Percentiles rank a stretch among this genome's conserved stretches.
Conservation (phyloP, 1,139 yeast genomes). For the Geotrichum restrictum region DNA sequence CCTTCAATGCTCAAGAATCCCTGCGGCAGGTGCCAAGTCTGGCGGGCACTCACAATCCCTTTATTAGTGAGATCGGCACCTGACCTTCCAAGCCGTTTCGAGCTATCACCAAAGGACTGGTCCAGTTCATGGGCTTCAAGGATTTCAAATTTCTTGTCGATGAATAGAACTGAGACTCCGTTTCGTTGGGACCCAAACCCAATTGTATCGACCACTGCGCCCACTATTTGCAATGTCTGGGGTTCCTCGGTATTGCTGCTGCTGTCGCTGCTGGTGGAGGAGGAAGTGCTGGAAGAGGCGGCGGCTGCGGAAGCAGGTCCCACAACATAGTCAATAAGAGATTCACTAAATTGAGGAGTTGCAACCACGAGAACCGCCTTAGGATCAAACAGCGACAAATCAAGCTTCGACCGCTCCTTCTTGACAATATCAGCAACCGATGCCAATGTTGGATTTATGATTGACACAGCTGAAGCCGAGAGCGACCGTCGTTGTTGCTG, state of each 20-base stretch:
- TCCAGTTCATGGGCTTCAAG: slow-evolving; percentile 26
- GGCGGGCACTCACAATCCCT: slow-evolving; percentile 26
- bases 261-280: background rate
- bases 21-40: slow-evolving; percentile 32
- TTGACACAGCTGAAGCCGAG: slow-evolving; percentile 10
- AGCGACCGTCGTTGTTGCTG: background rate
- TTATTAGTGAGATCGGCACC: slow-evolving; percentile 17
- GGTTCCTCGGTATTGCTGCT: slow-evolving; percentile 12
- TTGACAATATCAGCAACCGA: slow-evolving; percentile 23
- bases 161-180: slow-evolving; percentile 33
- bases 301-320: background rate
- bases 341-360: slow-evolving; percentile 32
- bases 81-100: slow-evolving; percentile 4
- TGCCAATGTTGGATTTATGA: slow-evolving; percentile 25
- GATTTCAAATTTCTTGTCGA: slow-evolving; percentile 24
- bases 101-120: slow-evolving; percentile 11
- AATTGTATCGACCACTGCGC: slow-evolving; percentile 34
- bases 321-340: slow-evolving; percentile 22
- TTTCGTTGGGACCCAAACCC: slow-evolving; percentile 36
- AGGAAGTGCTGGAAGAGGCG: too few relatives aligned
- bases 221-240: slow-evolving; percentile 27
- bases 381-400: background rate
- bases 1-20: slow-evolving; percentile 27
- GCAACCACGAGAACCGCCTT: slow-evolving; percentile 28
- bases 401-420: background rate